Conservation (phyloP, 164 flowering plant genomes). For the Sedum album region DNA sequence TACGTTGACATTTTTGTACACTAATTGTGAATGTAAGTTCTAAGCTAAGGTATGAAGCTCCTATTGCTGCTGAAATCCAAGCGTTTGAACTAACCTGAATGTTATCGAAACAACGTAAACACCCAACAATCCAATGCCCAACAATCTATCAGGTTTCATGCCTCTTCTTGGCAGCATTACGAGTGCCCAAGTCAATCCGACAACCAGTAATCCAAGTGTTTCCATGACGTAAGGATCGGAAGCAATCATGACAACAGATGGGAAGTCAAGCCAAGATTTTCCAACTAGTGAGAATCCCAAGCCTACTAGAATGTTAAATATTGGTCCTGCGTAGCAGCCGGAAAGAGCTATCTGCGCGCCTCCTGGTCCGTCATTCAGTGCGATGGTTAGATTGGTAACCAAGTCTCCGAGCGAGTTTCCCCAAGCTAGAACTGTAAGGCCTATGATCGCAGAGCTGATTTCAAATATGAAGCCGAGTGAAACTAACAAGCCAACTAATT, state of each 20-base stretch:
- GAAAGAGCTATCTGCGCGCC: conserved; percentile 58
- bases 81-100: conserved; percentile 29
- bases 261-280: conserved; percentile 37
- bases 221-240: conserved; percentile 32
- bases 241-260: conserved; percentile 34
- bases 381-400: conserved; percentile 44
- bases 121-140: conserved; percentile 46
- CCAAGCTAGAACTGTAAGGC: conserved; percentile 70
- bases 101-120: conserved; percentile 44
- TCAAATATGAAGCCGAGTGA: conserved; percentile 41
- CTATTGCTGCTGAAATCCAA: conserved; percentile 11
- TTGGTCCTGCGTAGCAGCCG: conserved; percentile 69
- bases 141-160: conserved; percentile 41
- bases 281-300: conserved; percentile 46
- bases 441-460: conserved; percentile 49
- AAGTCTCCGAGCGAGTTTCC: conserved; percentile 66
- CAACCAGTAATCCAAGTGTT: conserved; percentile 43
- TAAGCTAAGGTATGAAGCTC: not conserved
- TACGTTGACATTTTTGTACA: not conserved
- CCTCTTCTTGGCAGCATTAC: conserved; percentile 40
- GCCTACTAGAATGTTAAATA: conserved; percentile 56
- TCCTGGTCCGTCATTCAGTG: conserved; percentile 38
- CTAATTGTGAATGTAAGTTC: not conserved
- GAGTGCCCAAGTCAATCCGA: conserved; percentile 64
- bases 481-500: conserved; percentile 36